Conservation (phyloP, 108 stramenopile species). For the Discostella stelligeroides region DNA sequence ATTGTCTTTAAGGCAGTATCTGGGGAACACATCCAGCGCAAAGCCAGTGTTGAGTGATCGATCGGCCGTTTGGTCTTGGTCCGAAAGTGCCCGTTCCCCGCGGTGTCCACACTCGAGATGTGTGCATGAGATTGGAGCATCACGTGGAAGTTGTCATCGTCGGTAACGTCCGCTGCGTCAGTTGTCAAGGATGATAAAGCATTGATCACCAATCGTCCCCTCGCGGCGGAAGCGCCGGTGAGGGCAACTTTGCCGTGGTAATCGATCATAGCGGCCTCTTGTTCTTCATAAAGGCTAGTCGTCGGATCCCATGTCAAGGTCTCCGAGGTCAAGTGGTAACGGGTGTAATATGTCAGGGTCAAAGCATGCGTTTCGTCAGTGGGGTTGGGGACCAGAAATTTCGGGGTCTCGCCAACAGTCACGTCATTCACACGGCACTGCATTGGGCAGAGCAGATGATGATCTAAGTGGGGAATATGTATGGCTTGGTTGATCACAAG, state of each 20-base stretch:
- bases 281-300: constrained; percentile 1
- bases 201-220: constrained; percentile 8
- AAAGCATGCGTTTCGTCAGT: constrained; percentile 12
- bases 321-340: constrained; percentile 17
- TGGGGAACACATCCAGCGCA: constrained; percentile 30
- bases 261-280: constrained; percentile 11
- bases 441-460: constrained; percentile 39
- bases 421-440: constrained; percentile 22
- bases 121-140: neutral
- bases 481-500: constrained; percentile 21
- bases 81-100: neutral
- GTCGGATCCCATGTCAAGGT: constrained; percentile 15
- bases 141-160: neutral
- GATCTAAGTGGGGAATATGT: constrained; percentile 18
- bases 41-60: constrained; percentile 9
- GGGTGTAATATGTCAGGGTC: too few relatives aligned
- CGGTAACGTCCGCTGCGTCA: neutral
- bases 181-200: neutral
- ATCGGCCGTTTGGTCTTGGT: neutral
- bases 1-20: constrained; percentile 28
- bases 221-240: neutral
- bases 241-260: neutral
- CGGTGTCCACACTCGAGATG: neutral
- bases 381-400: constrained; percentile 8
- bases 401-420: constrained; percentile 11